phyloP scores from a whole-genome alignment of 495 filamentous ascomycete species.

The Baudoinia panamericana region DNA sequence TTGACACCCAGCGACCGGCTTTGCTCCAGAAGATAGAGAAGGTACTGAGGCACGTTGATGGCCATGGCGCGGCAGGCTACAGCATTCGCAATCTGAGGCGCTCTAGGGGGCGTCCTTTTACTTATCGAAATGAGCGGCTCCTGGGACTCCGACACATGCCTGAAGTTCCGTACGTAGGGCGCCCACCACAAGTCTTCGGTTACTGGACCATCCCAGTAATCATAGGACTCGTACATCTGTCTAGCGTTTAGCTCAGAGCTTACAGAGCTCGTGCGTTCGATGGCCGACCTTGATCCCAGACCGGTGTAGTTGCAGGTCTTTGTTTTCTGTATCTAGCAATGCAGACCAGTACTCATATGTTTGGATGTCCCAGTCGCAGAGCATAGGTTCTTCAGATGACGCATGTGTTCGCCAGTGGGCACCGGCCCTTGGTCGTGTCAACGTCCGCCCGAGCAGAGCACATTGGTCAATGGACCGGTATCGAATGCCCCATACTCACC shows the following conservation, averaged over 20 bases:
- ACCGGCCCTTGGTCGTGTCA: slow-evolving; percentile 26
- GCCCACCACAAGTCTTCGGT: slow-evolving; percentile 25
- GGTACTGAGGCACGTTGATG: slow-evolving; percentile 26
- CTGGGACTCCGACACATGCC: slow-evolving; percentile 4
- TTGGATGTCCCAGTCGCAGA: slow-evolving; percentile 29
- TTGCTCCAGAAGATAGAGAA: slow-evolving; percentile 18
- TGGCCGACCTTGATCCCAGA: slow-evolving; percentile 11
- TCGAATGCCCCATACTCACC: slow-evolving; percentile 19
- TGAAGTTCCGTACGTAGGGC: slow-evolving; percentile 21
- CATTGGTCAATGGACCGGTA: not conserved
- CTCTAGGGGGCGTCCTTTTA: not conserved
- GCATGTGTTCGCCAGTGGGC: slow-evolving; percentile 33
- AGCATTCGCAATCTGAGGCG: slow-evolving; percentile 13
- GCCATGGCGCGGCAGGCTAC: slow-evolving; percentile 19
- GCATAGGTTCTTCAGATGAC: slow-evolving; percentile 17
- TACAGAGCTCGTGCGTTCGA: slow-evolving; percentile 5
- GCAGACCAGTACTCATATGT: slow-evolving; percentile 28
- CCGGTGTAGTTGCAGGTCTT: slow-evolving; percentile 1
- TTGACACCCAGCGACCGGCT: slow-evolving; percentile 15
- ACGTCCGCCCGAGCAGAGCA: not conserved
- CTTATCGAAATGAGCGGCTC: slow-evolving; percentile 6
- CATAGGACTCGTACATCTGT: slow-evolving; percentile 16
- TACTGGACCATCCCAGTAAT: slow-evolving; percentile 15
- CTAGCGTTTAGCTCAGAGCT: not conserved
- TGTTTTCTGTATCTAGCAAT: slow-evolving; percentile 18